phyloP scores from a whole-genome alignment of 2,329 filamentous ascomycete species.

The Myriosclerotinia duriaeana region DNA sequence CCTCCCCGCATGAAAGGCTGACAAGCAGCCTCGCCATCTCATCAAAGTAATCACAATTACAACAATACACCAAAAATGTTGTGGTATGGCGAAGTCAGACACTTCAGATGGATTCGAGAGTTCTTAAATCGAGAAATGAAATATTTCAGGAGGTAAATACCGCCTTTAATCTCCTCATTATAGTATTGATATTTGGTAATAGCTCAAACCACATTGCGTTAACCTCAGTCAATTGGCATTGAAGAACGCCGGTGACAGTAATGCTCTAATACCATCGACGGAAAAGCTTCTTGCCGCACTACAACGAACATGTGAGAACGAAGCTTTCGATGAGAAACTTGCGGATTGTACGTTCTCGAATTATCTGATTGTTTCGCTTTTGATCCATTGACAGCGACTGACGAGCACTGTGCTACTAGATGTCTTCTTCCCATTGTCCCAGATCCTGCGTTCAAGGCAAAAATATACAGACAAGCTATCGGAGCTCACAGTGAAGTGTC shows the following conservation, averaged over 20 bases:
- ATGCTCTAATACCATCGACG: slow-evolving; percentile 48
- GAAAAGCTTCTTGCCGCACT: slow-evolving; percentile 50
- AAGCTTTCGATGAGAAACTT: slow-evolving; percentile 71
- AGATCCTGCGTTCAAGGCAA: slow-evolving; percentile 76
- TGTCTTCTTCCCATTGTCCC: slow-evolving; percentile 87
- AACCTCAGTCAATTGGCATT: slow-evolving; percentile 59
- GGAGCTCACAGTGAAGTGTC: slow-evolving; percentile 73
- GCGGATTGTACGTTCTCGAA: slow-evolving; percentile 87
- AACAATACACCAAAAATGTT: slow-evolving; percentile 7
- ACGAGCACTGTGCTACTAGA: slow-evolving; percentile 43
- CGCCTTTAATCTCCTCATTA: background rate
- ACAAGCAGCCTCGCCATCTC: slow-evolving; percentile 9
- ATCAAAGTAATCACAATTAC: background rate
- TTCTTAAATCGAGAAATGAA: slow-evolving; percentile 38
- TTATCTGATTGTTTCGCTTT: background rate
- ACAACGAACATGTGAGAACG: slow-evolving; percentile 44
- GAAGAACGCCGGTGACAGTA: slow-evolving; percentile 47
- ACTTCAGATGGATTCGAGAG: slow-evolving; percentile 34
- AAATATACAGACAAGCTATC: slow-evolving; percentile 68
- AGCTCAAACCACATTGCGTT: slow-evolving; percentile 65
- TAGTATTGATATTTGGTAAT: background rate
- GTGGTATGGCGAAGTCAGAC: background rate
- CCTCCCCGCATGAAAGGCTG: slow-evolving; percentile 18
- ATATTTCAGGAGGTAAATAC: slow-evolving; percentile 39
- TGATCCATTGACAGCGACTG: background rate